phyloP scores from a whole-genome alignment of 2,329 filamentous ascomycete species.

The Aureobasidium sp. region DNA sequence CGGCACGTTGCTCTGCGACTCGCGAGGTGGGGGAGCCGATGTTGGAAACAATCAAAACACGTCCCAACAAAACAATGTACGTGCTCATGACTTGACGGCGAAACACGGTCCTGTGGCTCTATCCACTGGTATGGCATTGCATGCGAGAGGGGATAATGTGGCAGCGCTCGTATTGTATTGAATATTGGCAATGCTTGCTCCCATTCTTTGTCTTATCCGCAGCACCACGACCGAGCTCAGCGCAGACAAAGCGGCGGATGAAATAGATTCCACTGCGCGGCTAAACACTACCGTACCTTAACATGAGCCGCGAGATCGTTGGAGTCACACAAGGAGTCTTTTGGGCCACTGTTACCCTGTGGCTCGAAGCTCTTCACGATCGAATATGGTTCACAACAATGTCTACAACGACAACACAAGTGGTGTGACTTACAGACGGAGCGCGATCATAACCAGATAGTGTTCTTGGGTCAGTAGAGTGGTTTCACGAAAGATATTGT shows the following conservation, averaged over 20 bases:
- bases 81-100: constrained; percentile 1
- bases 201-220: not conserved
- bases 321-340: not conserved
- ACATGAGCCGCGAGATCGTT: not conserved
- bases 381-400: not conserved
- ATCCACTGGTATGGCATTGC: not conserved
- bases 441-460: not conserved
- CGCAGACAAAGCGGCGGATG: not conserved
- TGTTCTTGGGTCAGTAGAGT: not conserved
- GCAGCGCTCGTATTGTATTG: not conserved
- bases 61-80: constrained; percentile 1
- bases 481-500: not conserved
- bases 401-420: not conserved
- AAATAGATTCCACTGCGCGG: not conserved
- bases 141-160: not conserved
- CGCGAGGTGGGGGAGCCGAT: constrained; percentile 8
- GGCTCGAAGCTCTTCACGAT: not conserved
- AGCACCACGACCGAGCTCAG: too few relatives aligned
- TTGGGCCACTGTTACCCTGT: not conserved
- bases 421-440: not conserved
- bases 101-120: not conserved
- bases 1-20: not conserved
- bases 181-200: not conserved
- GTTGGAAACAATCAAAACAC: not conserved
- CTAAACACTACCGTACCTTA: not conserved